Base-by-base conservation (phyloP, 2,329 filamentous ascomycete genomes). In the Fusarium annulatum region DNA sequence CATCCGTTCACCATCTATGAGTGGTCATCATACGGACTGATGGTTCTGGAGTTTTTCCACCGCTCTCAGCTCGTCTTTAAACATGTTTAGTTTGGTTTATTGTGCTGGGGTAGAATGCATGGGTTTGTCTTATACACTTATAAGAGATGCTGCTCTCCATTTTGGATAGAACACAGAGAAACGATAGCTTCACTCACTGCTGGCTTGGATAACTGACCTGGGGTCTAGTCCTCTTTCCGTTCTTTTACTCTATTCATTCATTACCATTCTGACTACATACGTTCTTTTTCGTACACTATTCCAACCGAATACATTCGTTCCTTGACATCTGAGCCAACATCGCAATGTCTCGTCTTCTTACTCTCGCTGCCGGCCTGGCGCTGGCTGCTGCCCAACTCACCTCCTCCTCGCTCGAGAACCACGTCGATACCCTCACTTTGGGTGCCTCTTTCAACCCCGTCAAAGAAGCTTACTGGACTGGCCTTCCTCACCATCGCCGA, bases 391-490 rank as follows among this genome's bases (percentile, higher is more conserved):
- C 75, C 51, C 70, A 75, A 26, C 71, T 79, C 45, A 71, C 67
- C 26, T 76, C 77, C 7, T 76, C 75, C 6, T 79, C 77, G 16
- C 76, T 79, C 55, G 69, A 78, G 57, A 79, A 43, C 51, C 78
- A 81, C 51, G 80, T 81, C 64, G 80, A 88, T 68, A 83, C 83
- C 55, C 77, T 89, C 56, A 81, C 84, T 36, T 83, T 91, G n/a
- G 81, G 84, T 34, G 81, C 81, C 69, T 81, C 83, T 39, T 90
- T 90, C 80, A 86, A 88, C 75, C 88, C 89, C 10, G 83, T 91
- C 72, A 88, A 89, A 78, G 84, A 84, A 23, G 85, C 88, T 14
- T 91, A 91, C 84, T 91, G 89, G 89, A 91, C 89, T 19, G 85
- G 84, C 26, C 85, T 87, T 51, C 88, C 88, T 49, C 89, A 91